These are phyloP conservation scores for Cystofilobasidium ferigula DNA, from an alignment of 768 basidiomycete genomes.

Conservation along the genomic window DNA sequence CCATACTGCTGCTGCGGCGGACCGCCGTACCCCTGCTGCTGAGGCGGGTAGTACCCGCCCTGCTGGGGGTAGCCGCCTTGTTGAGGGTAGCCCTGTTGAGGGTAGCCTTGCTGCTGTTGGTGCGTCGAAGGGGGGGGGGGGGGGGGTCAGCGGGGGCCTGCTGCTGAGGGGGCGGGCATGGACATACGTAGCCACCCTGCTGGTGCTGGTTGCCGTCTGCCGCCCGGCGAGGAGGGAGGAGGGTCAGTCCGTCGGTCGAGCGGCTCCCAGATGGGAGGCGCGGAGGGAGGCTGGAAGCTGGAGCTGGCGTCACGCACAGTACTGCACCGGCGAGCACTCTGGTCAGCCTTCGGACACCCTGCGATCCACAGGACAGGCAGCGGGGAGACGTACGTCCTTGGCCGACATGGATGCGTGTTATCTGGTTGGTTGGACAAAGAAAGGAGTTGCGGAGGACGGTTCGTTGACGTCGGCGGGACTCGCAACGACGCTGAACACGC, in stretches of 20 bases:
- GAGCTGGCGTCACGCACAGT: conserved; percentile 9
- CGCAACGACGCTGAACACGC: too few relatives aligned
- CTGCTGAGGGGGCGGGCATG: background rate
- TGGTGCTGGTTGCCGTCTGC: conserved; percentile 14
- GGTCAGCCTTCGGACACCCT: background rate
- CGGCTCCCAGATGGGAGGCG: background rate
- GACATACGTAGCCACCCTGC: conserved; percentile 13
- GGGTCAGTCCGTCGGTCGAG: background rate
- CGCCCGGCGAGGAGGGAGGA: too few relatives aligned
- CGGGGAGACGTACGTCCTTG: conserved; percentile 12
- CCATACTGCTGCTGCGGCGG: background rate
- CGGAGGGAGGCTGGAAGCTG: too few relatives aligned
- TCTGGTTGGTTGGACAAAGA: background rate
- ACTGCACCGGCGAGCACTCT: background rate
- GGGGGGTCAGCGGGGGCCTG: too few relatives aligned
- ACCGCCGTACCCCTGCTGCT: background rate
- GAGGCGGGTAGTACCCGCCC: conserved; percentile 2
- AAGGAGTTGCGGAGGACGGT: too few relatives aligned
- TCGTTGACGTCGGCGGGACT: too few relatives aligned
- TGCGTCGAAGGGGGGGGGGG: background rate
- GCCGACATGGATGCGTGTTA: conserved; percentile 11
- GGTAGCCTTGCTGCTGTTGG: background rate
- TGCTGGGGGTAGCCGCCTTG: conserved; percentile 11
- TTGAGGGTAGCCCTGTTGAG: conserved; percentile 3
- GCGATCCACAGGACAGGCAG: background rate